Evolutionary conservation across 768 basidiomycete species (phyloP).

Genomic region (Hydnomerulius pinastri): DNA sequence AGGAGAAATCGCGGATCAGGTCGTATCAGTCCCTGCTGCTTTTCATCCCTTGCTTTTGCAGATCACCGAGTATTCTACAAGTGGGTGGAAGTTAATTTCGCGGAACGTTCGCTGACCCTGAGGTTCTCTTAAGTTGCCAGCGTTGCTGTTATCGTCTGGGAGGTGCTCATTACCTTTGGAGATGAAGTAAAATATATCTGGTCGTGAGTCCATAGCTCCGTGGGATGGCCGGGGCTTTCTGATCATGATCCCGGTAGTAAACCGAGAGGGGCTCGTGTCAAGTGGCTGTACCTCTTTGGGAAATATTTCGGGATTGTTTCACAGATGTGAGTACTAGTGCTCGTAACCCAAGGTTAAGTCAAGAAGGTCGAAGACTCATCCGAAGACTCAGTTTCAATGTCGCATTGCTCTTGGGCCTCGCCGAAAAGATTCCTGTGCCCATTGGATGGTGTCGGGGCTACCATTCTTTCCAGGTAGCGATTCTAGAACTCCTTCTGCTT

Average conservation of each 20-base stretch:
- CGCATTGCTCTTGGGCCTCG: conserved; percentile 1
- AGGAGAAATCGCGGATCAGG: not conserved
- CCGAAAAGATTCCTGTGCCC: not conserved
- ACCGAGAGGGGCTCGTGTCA: conserved; percentile 13
- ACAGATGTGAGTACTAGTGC: conserved; percentile 22
- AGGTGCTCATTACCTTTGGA: conserved; percentile 12
- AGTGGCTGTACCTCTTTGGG: conserved; percentile 29
- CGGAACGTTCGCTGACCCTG: not conserved
- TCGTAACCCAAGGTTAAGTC: too few species aligned
- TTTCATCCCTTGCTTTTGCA: not conserved
- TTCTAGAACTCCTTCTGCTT: conserved; percentile 12
- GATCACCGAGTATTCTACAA: not conserved
- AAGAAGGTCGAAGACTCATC: too few species aligned
- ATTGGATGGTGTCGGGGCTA: conserved; percentile 12
- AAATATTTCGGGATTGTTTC: conserved; percentile 19
- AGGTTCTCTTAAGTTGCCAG: conserved; percentile 9
- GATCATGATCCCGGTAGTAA: conserved; percentile 9
- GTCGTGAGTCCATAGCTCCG: conserved; percentile 26
- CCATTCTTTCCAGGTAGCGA: conserved; percentile 14
- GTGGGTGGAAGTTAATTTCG: not conserved
- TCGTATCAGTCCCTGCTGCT: not conserved
- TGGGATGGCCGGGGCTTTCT: too few species aligned
- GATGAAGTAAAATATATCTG: conserved; percentile 25
- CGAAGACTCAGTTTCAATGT: conserved; percentile 7
- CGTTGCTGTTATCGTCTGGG: conserved; percentile 19